Evolutionary conservation across 2,329 filamentous ascomycete species (phyloP).

Genomic region (Aureobasidium vineae): DNA sequence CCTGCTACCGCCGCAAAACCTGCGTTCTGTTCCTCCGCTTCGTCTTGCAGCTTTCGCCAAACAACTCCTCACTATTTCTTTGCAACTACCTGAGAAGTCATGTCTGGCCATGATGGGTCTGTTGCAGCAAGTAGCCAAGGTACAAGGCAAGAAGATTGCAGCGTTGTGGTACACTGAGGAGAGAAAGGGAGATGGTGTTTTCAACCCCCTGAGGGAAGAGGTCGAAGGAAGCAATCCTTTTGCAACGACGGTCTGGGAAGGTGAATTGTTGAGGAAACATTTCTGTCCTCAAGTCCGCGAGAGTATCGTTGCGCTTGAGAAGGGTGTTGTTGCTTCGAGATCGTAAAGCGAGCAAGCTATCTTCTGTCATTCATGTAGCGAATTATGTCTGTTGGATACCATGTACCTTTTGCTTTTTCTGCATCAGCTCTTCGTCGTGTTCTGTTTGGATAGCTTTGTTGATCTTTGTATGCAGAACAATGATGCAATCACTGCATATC

Average conservation of each 20-base stretch:
- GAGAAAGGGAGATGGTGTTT: slow-evolving; percentile 84
- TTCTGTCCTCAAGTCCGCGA: slow-evolving; percentile 85
- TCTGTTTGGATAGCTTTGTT: fast-evolving
- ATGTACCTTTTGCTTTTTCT: neutral
- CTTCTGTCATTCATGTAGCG: neutral
- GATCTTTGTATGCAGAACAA: no score
- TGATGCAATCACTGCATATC: neutral
- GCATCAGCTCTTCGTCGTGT: fast-evolving
- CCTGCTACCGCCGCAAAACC: slow-evolving; percentile 71
- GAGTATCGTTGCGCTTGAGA: slow-evolving; percentile 37
- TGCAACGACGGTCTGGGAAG: slow-evolving; percentile 88
- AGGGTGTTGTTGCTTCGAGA: slow-evolving; percentile 20
- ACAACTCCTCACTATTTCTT: slow-evolving; percentile 74
- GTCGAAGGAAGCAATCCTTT: slow-evolving; percentile 89
- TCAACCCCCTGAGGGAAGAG: slow-evolving; percentile 62
- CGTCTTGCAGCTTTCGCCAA: slow-evolving; percentile 92
- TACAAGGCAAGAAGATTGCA: slow-evolving; percentile 76
- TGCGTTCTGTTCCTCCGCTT: slow-evolving; percentile 73
- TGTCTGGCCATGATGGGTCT: slow-evolving; percentile 75
- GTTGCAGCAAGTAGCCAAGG: slow-evolving; percentile 72
- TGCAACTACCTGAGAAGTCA: slow-evolving; percentile 91
- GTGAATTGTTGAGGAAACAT: slow-evolving; percentile 78
- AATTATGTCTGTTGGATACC: neutral
- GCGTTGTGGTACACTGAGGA: slow-evolving; percentile 96
- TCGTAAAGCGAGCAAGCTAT: neutral